phyloP scores from a whole-genome alignment of 2,329 filamentous ascomycete genomes.

The Ceratocystis diversiconidia region DNA sequence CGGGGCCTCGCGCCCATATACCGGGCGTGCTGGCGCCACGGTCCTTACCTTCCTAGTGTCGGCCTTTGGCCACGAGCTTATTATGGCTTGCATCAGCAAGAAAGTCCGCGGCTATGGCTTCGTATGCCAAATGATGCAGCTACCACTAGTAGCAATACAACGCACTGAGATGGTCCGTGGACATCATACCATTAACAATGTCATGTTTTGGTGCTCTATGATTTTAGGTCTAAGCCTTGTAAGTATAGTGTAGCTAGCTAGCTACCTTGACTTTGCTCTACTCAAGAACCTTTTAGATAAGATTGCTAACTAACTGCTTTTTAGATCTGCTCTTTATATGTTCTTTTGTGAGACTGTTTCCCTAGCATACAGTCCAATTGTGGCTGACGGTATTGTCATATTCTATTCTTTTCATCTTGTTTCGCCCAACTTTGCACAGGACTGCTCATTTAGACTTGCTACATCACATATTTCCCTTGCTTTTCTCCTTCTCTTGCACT shows the following conservation, averaged over 20 bases:
- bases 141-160: constrained; percentile 89
- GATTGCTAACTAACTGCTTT: neutral
- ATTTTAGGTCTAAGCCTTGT: constrained; percentile 67
- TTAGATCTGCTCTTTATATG: constrained; percentile 40
- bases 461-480: neutral
- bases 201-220: constrained; percentile 86
- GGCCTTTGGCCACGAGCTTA: constrained; percentile 79
- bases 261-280: neutral
- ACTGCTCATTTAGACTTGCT: neutral
- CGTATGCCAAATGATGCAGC: constrained; percentile 86
- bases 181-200: constrained; percentile 68
- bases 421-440: neutral
- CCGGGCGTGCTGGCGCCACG: constrained; percentile 66
- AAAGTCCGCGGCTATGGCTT: constrained; percentile 93
- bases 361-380: too few species aligned
- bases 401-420: neutral
- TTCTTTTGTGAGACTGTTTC: constrained; percentile 29
- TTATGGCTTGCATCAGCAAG: constrained; percentile 97
- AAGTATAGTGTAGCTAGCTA: neutral
- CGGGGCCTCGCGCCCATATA: constrained; percentile 59
- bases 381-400: neutral
- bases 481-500: neutral
- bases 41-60: constrained; percentile 84
- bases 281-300: neutral
- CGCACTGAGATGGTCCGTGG: constrained; percentile 62